Percentiles rank a stretch among this genome's conserved stretches.
phyloP scores from a whole-genome alignment of 2,329 filamentous ascomycete genomes.

The Colletotrichum sp. region DNA sequence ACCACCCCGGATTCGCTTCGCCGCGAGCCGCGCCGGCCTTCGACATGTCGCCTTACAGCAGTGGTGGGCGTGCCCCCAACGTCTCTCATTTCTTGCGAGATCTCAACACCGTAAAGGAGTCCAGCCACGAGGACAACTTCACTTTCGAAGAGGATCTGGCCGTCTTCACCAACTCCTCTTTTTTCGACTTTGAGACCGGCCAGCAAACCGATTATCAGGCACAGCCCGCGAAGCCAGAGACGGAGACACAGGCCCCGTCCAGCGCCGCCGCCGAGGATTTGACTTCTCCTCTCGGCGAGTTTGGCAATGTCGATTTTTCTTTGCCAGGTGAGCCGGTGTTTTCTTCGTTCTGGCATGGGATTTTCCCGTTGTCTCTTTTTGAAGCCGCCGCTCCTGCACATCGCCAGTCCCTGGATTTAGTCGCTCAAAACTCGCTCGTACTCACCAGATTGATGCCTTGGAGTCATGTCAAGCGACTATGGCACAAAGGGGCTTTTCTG shows the following conservation, averaged over 20 bases:
- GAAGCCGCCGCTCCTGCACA: background rate
- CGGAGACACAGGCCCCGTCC: slow-evolving; percentile 30
- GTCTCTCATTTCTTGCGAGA: slow-evolving; percentile 90
- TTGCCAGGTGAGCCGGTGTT: slow-evolving; percentile 47
- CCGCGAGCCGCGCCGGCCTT: slow-evolving; percentile 1
- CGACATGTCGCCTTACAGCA: slow-evolving; percentile 71
- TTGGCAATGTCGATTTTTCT: slow-evolving; percentile 51
- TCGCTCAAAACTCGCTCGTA: background rate
- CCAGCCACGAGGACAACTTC: slow-evolving; percentile 66
- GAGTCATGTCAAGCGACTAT: background rate
- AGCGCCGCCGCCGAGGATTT: slow-evolving; percentile 29
- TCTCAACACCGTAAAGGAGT: slow-evolving; percentile 71
- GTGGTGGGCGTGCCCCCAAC: slow-evolving; percentile 80
- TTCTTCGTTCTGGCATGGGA: background rate
- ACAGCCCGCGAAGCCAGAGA: slow-evolving; percentile 49
- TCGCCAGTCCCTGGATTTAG: background rate
- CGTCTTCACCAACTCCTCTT: slow-evolving; percentile 82
- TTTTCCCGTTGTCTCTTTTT: background rate
- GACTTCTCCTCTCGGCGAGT: slow-evolving; percentile 47
- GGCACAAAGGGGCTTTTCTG: background rate
- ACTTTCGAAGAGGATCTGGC: slow-evolving; percentile 75
- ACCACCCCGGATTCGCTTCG: background rate
- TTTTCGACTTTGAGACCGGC: slow-evolving; percentile 79
- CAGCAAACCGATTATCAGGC: slow-evolving; percentile 62
- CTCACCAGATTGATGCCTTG: background rate